Percentiles rank a stretch among this genome's conserved stretches.
phyloP scores from a whole-genome alignment of 2,329 filamentous ascomycete species.

The Herpotrichia juniperi region DNA sequence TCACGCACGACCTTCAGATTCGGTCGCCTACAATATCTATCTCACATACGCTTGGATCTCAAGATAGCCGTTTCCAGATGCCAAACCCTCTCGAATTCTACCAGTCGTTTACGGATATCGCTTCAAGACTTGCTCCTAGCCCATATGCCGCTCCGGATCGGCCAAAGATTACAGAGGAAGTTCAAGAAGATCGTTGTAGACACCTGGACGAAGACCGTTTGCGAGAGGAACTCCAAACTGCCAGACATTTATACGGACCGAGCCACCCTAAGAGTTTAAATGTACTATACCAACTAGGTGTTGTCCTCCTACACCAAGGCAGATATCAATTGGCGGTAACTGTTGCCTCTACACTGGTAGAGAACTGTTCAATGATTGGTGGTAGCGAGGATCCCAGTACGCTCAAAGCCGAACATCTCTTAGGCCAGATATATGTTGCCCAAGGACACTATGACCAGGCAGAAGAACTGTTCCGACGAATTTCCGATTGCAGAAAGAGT shows the following conservation, averaged over 20 bases:
- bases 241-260: conserved; percentile 7
- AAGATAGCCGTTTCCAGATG: no score
- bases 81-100: no score
- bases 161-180: no score
- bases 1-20: no score
- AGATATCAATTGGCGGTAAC: conserved; percentile 22
- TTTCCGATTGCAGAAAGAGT: neutral
- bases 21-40: no score
- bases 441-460: conserved; percentile 21
- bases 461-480: conserved; percentile 12
- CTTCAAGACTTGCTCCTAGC: no score
- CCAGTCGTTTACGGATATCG: no score
- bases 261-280: conserved; percentile 7
- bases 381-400: conserved; percentile 8
- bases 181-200: conserved; percentile 13
- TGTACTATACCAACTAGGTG: conserved; percentile 12
- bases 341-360: conserved; percentile 14
- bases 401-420: conserved; percentile 15
- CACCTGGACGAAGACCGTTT: conserved; percentile 18
- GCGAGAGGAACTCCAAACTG: conserved; percentile 14
- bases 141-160: no score
- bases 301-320: conserved; percentile 20
- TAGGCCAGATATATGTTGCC: conserved; percentile 10
- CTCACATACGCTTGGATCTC: no score
- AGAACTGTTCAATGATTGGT: conserved; percentile 9